Conservation (phyloP, 1,284 basidiomycete genomes). For the Wolfiporia cocos region DNA sequence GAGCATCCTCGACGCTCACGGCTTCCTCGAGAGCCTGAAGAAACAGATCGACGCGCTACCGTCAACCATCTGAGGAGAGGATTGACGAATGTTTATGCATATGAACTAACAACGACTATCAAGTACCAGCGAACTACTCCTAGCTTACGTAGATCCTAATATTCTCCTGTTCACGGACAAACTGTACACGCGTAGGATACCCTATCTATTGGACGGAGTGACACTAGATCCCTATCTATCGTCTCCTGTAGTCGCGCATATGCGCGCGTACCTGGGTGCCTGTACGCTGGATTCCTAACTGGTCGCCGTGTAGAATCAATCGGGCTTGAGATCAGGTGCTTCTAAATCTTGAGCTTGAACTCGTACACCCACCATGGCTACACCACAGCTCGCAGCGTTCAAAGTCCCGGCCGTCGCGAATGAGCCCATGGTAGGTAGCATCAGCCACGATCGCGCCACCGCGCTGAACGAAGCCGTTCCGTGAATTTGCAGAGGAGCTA, state of each 20-base stretch:
- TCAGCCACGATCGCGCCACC: not conserved
- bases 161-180: too few relatives aligned
- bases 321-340: not conserved
- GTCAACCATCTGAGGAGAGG: slow-evolving; percentile 42
- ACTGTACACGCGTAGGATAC: too few relatives aligned
- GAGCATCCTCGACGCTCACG: slow-evolving; percentile 55
- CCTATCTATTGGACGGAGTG: too few relatives aligned
- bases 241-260: too few relatives aligned
- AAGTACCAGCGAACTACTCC: too few relatives aligned
- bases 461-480: not conserved
- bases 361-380: slow-evolving; percentile 26
- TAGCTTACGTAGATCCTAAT: too few relatives aligned
- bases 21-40: slow-evolving; percentile 49
- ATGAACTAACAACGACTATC: too few relatives aligned
- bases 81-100: too few relatives aligned
- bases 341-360: not conserved
- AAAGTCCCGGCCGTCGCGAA: slow-evolving; percentile 80
- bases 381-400: slow-evolving; percentile 76
- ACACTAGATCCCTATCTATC: too few relatives aligned
- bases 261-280: too few relatives aligned
- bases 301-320: not conserved
- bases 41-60: slow-evolving; percentile 54
- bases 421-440: slow-evolving; percentile 78
- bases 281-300: not conserved
- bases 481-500: slow-evolving; percentile 46